These are phyloP conservation scores for Clonostachys rosea DNA, from an alignment of 2,329 filamentous ascomycete genomes.

Conservation along the genomic window DNA sequence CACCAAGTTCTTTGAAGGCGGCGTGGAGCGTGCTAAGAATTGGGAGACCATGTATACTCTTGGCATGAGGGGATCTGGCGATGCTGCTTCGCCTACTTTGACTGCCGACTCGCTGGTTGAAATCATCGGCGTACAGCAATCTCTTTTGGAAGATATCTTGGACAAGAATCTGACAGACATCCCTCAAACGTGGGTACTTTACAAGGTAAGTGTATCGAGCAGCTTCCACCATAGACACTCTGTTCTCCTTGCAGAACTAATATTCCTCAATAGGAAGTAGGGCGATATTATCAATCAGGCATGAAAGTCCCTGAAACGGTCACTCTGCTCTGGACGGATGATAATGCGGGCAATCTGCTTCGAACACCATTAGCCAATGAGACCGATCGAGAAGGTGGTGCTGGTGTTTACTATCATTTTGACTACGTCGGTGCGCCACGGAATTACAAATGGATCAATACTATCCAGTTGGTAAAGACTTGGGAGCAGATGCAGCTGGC, in stretches of 20 bases:
- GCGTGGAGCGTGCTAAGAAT: background rate
- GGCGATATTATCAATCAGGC: constrained; percentile 62
- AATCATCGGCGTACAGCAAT: constrained; percentile 56
- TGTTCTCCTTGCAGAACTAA: background rate
- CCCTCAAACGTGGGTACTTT: constrained; percentile 69
- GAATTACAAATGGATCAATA: constrained; percentile 59
- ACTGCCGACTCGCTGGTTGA: constrained; percentile 43
- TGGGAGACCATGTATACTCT: constrained; percentile 50
- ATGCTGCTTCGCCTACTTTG: constrained; percentile 55
- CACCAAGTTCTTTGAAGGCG: background rate
- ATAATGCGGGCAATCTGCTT: constrained; percentile 64
- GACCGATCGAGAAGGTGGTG: constrained; percentile 53
- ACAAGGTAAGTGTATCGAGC: constrained; percentile 37
- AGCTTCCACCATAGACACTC: background rate
- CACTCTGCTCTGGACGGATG: constrained; percentile 64
- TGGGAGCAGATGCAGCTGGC: constrained; percentile 57
- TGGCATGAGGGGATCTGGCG: constrained; percentile 67
- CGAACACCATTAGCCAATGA: constrained; percentile 57
- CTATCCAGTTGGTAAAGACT: constrained; percentile 56
- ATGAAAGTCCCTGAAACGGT: constrained; percentile 54
- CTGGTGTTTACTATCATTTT: constrained; percentile 62
- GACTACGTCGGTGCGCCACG: constrained; percentile 45
- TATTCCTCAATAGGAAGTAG: constrained; percentile 46
- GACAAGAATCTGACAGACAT: constrained; percentile 30
- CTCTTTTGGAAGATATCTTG: constrained; percentile 52